Percentiles rank a stretch among this genome's conserved stretches.
phyloP scores from a whole-genome alignment of 495 filamentous ascomycete species.

The Penicillium coprophilum region DNA sequence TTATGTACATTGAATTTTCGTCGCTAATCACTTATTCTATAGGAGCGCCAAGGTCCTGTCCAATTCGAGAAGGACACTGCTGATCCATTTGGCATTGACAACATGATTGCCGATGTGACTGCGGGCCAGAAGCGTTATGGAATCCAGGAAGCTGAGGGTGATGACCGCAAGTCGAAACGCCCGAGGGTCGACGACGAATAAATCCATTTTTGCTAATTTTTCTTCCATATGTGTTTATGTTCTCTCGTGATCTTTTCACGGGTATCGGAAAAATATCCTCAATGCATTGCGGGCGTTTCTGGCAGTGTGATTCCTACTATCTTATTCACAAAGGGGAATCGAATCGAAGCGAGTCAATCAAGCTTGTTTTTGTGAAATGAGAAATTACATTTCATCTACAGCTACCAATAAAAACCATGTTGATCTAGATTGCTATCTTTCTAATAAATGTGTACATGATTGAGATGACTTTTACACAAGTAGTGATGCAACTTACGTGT shows the following conservation, averaged over 20 bases:
- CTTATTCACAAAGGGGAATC: slow-evolving; percentile 8
- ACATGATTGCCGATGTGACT: slow-evolving; percentile 81
- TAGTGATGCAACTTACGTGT: background rate
- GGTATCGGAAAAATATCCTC: slow-evolving; percentile 15
- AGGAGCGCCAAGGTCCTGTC: slow-evolving; percentile 87
- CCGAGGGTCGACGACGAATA: slow-evolving; percentile 76
- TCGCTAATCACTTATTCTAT: slow-evolving; percentile 24
- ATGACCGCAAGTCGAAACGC: slow-evolving; percentile 66
- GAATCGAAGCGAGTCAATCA: slow-evolving; percentile 9
- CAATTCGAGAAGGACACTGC: slow-evolving; percentile 91
- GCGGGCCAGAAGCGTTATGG: slow-evolving; percentile 78
- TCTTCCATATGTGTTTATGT: slow-evolving; percentile 11
- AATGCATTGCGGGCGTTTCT: slow-evolving; percentile 35
- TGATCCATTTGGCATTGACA: slow-evolving; percentile 91
- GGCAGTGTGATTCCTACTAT: slow-evolving; percentile 16
- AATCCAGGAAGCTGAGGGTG: slow-evolving; percentile 67
- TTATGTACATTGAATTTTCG: background rate
- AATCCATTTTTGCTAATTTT: slow-evolving; percentile 8
- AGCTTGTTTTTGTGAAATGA: background rate
- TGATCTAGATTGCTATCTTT: background rate
- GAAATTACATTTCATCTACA: background rate
- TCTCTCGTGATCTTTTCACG: slow-evolving; percentile 4
- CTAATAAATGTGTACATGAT: background rate
- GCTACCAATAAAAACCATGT: background rate
- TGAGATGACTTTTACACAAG: background rate